Evolutionary conservation across 139 green algal species (phyloP).

Genomic region (Raphidocelis subcapitata): DNA sequence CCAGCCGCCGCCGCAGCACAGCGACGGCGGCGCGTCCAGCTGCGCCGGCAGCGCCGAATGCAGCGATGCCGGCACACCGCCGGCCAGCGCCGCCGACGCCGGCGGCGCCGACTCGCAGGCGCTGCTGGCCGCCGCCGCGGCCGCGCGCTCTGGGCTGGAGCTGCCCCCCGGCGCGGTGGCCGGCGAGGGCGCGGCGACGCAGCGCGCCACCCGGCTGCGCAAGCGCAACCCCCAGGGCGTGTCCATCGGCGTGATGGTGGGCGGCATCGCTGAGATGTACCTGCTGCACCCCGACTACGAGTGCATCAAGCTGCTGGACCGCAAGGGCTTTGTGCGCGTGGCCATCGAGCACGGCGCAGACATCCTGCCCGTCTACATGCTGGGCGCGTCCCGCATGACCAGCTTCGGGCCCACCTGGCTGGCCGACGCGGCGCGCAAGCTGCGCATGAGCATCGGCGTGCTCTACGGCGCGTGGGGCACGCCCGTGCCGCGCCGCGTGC

Average conservation of each 20-base stretch:
- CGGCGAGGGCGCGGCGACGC: background rate
- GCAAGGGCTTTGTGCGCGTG: slow-evolving; percentile 33
- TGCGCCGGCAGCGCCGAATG: background rate
- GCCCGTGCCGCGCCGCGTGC: slow-evolving; percentile 22
- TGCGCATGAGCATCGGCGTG: slow-evolving; percentile 27
- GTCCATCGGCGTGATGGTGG: slow-evolving; percentile 11
- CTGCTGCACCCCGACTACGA: background rate
- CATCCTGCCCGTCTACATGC: slow-evolving; percentile 28
- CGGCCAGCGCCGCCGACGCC: too few relatives aligned
- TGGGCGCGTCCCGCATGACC: background rate
- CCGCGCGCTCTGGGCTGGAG: background rate
- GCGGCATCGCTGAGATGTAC: slow-evolving; percentile 43
- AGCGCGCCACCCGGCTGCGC: background rate
- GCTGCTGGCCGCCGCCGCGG: background rate
- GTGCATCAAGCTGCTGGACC: slow-evolving; percentile 1
- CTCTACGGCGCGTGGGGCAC: slow-evolving; percentile 27
- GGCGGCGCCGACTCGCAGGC: background rate
- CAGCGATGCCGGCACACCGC: too few relatives aligned
- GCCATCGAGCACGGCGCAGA: slow-evolving; percentile 29
- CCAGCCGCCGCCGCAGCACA: too few relatives aligned
- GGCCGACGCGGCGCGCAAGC: slow-evolving; percentile 9
- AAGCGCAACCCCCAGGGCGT: slow-evolving; percentile 18
- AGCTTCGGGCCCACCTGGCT: slow-evolving; percentile 27
- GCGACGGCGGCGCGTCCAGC: too few relatives aligned
- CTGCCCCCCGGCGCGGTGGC: background rate